These are phyloP conservation scores for Wickerhamiella hasegawae DNA, from an alignment of 805 yeast genomes.

Conservation along the genomic window DNA sequence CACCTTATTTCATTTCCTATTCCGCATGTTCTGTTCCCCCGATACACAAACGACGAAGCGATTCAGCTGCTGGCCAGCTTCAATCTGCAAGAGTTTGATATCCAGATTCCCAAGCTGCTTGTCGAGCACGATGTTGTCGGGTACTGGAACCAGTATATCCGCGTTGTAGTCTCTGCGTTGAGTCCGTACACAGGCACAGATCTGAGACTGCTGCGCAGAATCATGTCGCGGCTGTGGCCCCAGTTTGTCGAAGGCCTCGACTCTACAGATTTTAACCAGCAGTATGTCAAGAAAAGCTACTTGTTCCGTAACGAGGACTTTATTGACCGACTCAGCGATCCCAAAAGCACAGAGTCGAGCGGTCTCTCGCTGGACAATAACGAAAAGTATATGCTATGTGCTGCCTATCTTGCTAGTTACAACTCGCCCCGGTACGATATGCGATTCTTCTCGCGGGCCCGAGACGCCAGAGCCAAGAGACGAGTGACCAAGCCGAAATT, in stretches of 20 bases:
- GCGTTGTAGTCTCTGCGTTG: slow-evolving; percentile 29
- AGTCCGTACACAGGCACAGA: slow-evolving; percentile 33
- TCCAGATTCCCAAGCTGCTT: not conserved
- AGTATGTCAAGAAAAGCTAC: slow-evolving; percentile 13
- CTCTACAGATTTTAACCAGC: slow-evolving; percentile 11
- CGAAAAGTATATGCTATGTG: slow-evolving; percentile 49
- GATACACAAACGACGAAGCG: slow-evolving; percentile 27
- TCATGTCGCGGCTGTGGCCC: slow-evolving; percentile 20
- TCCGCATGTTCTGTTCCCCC: slow-evolving; percentile 31
- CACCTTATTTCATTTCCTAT: slow-evolving; percentile 25
- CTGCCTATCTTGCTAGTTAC: slow-evolving; percentile 73
- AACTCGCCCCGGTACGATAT: slow-evolving; percentile 55
- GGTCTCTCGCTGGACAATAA: not conserved
- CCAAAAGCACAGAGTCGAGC: not conserved
- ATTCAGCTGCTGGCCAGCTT: slow-evolving; percentile 19
- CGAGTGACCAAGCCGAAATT: slow-evolving; percentile 28
- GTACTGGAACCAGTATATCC: slow-evolving; percentile 30
- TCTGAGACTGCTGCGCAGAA: slow-evolving; percentile 15
- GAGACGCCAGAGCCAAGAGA: slow-evolving; percentile 27
- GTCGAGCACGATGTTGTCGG: slow-evolving; percentile 1
- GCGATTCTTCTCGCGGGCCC: slow-evolving; percentile 50
- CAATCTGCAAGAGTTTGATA: too few relatives aligned
- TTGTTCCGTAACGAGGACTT: slow-evolving; percentile 15
- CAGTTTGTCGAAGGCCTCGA: slow-evolving; percentile 15
- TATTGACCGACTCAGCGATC: slow-evolving; percentile 4